phyloP scores from a whole-genome alignment of 2,329 filamentous ascomycete genomes.

The Sphaerulina vaccinii region DNA sequence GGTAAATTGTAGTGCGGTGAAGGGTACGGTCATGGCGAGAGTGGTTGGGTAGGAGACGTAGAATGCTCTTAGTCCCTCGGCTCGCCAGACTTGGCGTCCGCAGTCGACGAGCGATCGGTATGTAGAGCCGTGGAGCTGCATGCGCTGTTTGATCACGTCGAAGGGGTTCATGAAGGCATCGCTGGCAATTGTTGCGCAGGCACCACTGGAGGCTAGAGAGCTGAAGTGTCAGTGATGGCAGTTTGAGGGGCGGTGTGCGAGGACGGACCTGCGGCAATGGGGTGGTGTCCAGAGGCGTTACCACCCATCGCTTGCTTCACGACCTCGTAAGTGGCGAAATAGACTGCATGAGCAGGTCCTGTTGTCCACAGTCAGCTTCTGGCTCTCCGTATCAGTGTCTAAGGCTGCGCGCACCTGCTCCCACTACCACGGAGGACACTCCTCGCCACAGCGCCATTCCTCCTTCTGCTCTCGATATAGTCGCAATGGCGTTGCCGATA shows the following conservation, averaged over 20 bases:
- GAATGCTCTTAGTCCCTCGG: constrained; percentile 86
- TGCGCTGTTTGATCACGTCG: constrained; percentile 98
- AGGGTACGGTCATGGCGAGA: constrained; percentile 96
- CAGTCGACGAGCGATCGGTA: constrained; percentile 87
- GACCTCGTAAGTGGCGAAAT: constrained; percentile 96
- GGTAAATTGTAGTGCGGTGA: constrained; percentile 94
- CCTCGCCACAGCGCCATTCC: constrained; percentile 92
- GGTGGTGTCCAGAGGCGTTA: constrained; percentile 86
- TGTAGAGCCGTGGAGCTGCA: constrained; percentile 96
- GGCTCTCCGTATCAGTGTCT: neutral
- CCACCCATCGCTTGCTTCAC: constrained; percentile 96
- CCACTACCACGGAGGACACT: constrained; percentile 92
- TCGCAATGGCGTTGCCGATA: constrained; percentile 86
- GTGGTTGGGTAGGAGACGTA: constrained; percentile 99
- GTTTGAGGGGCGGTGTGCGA: neutral
- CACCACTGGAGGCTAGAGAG: constrained; percentile 77
- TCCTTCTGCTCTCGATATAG: constrained; percentile 87
- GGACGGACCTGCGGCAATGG: constrained; percentile 77
- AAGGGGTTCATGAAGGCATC: constrained; percentile 99
- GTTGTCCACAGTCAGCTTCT: constrained; percentile 31
- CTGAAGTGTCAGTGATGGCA: constrained; percentile 10
- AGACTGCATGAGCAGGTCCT: constrained; percentile 96
- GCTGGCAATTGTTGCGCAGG: constrained; percentile 91
- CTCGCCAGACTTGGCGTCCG: constrained; percentile 80
- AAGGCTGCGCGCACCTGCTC: constrained; percentile 65